These are phyloP conservation scores for Trametes meyenii DNA, from an alignment of 768 basidiomycete species.

Conservation along the genomic window DNA sequence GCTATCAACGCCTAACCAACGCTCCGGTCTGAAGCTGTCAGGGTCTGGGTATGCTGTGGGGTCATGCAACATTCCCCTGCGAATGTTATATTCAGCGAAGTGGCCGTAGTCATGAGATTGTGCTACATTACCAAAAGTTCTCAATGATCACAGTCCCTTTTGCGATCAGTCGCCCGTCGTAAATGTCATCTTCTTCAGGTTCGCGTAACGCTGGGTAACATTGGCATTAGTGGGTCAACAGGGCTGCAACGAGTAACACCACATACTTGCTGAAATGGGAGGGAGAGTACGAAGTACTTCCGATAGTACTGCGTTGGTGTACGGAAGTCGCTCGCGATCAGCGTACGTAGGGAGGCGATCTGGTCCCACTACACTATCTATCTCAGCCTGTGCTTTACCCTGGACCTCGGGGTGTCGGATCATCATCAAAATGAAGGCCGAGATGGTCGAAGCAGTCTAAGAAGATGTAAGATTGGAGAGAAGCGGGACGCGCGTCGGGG, in stretches of 20 bases:
- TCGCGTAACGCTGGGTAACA: neutral
- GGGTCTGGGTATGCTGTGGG: neutral
- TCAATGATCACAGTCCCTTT: neutral
- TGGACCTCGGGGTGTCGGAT: conserved; percentile 57
- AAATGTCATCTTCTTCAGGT: neutral
- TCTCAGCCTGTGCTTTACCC: conserved; percentile 61
- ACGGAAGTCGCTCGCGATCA: neutral
- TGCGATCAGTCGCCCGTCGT: neutral
- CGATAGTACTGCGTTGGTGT: neutral
- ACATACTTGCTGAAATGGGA: neutral
- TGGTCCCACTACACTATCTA: conserved; percentile 58
- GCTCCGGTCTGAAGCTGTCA: neutral
- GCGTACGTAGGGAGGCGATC: conserved; percentile 51
- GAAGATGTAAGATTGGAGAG: neutral
- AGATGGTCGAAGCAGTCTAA: conserved; percentile 55
- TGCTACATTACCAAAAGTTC: neutral
- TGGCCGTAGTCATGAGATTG: neutral
- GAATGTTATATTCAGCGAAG: neutral
- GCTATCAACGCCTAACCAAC: neutral
- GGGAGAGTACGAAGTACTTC: neutral
- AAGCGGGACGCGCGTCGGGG: neutral
- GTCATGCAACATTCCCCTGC: neutral
- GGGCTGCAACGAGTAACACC: neutral
- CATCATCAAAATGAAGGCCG: conserved; percentile 69
- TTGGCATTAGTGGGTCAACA: neutral